These are phyloP conservation scores for Lactarius hengduanensis DNA, from an alignment of 768 basidiomycete species.

Conservation along the genomic window DNA sequence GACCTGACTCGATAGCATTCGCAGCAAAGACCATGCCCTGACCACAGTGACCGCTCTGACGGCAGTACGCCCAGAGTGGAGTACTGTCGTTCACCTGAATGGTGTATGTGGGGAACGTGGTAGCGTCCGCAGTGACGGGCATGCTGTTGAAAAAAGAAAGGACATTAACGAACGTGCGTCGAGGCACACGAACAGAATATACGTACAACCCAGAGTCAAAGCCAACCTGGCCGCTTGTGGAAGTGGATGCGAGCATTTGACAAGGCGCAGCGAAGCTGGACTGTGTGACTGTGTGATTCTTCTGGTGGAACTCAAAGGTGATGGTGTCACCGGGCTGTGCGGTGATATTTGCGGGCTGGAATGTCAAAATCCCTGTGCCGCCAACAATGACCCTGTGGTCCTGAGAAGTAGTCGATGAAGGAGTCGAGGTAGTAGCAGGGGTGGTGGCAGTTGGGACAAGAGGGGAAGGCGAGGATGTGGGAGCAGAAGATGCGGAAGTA, in stretches of 20 bases:
- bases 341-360: constrained; percentile 38
- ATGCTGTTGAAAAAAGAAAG: constrained; percentile 36
- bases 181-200: background rate
- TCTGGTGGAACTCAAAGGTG: constrained; percentile 43
- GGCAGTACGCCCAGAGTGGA: constrained; percentile 58
- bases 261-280: constrained; percentile 40
- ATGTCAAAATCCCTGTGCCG: constrained; percentile 31
- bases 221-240: constrained; percentile 44
- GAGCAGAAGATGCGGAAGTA: constrained; percentile 5
- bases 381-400: constrained; percentile 37
- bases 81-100: constrained; percentile 54
- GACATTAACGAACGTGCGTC: background rate
- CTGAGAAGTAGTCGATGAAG: constrained; percentile 30
- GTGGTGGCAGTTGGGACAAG: constrained; percentile 36
- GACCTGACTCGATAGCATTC: constrained; percentile 51
- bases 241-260: constrained; percentile 41
- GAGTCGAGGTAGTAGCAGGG: constrained; percentile 31
- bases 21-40: constrained; percentile 60
- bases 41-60: constrained; percentile 50
- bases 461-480: constrained; percentile 31
- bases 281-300: constrained; percentile 42
- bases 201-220: constrained; percentile 43
- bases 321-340: constrained; percentile 41
- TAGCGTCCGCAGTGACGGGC: constrained; percentile 45
- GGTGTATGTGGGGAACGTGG: constrained; percentile 52